phyloP scores from a whole-genome alignment of 768 basidiomycete genomes.

The Hygrocybe punicea region DNA sequence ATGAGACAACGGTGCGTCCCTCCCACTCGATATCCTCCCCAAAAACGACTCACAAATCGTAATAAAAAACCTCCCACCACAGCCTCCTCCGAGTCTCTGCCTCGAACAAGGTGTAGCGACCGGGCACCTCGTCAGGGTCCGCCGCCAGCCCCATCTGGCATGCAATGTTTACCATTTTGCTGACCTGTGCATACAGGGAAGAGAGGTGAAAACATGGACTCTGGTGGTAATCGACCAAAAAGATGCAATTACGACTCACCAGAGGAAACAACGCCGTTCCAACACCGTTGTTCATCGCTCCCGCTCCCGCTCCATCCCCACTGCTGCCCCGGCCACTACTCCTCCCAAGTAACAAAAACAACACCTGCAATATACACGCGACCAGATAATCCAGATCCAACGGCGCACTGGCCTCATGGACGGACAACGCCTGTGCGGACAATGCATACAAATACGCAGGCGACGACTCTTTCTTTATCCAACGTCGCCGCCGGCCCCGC shows the following conservation, averaged over 20 bases:
- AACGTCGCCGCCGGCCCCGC: not conserved
- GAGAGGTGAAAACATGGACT: not conserved
- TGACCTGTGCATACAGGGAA: constrained; percentile 41
- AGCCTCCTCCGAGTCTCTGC: constrained; percentile 39
- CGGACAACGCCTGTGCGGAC: constrained; percentile 9
- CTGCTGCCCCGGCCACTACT: constrained; percentile 27
- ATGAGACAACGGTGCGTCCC: not conserved
- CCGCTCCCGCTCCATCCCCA: not conserved
- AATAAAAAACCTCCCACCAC: constrained; percentile 81
- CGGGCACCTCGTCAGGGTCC: constrained; percentile 52
- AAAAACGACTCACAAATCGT: constrained; percentile 62
- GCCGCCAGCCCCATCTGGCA: constrained; percentile 58
- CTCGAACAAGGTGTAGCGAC: constrained; percentile 11
- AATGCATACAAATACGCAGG: constrained; percentile 7
- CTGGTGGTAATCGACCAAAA: no score
- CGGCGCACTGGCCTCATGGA: constrained; percentile 11
- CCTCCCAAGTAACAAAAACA: constrained; percentile 50
- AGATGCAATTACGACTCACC: constrained; percentile 30
- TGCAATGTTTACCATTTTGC: constrained; percentile 67
- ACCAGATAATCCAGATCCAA: constrained; percentile 58
- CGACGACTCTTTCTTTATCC: not conserved
- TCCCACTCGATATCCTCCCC: no score
- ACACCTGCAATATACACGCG: constrained; percentile 56
- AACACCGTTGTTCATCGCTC: constrained; percentile 7
- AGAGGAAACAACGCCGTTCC: constrained; percentile 33